These are phyloP conservation scores for Yamadazyma scolyti DNA, from an alignment of 805 yeast species.

Conservation along the genomic window DNA sequence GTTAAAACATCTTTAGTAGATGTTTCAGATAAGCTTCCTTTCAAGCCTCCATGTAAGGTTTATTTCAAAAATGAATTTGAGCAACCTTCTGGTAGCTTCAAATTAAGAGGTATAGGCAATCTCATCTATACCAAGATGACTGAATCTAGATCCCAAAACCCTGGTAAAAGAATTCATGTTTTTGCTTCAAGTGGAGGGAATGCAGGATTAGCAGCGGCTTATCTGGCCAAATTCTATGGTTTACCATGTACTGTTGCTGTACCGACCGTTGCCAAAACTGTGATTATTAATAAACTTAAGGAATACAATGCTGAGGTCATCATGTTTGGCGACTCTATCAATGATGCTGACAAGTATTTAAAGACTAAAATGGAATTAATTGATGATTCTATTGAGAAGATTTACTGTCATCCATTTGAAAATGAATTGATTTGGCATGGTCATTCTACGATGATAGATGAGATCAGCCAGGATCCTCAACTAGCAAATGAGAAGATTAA, in stretches of 20 bases:
- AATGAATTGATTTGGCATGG: slow-evolving; percentile 30
- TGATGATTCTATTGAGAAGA: slow-evolving; percentile 12
- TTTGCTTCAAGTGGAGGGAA: slow-evolving; percentile 34
- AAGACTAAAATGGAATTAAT: slow-evolving; percentile 11
- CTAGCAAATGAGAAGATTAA: slow-evolving; percentile 10
- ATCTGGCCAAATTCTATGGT: slow-evolving; percentile 17
- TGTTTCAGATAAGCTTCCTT: slow-evolving; percentile 28
- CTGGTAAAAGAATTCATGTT: slow-evolving; percentile 18
- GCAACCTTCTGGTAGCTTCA: slow-evolving; percentile 60
- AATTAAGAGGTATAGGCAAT: slow-evolving; percentile 53
- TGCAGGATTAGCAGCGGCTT: slow-evolving; percentile 36
- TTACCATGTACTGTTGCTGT: slow-evolving; percentile 30
- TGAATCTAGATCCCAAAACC: slow-evolving; percentile 17
- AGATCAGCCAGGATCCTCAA: slow-evolving; percentile 10
- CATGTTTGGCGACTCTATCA: slow-evolving; percentile 25
- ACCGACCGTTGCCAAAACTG: slow-evolving; percentile 19
- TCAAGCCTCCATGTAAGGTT: slow-evolving; percentile 37
- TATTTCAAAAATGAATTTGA: slow-evolving; percentile 49
- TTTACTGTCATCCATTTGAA: slow-evolving; percentile 34
- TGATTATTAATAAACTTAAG: slow-evolving; percentile 16
- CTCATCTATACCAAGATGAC: slow-evolving; percentile 33
- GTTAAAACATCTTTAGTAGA: slow-evolving; percentile 37
- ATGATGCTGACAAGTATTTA: slow-evolving; percentile 28
- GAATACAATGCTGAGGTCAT: slow-evolving; percentile 20
- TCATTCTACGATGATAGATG: slow-evolving; percentile 24